Evolutionary conservation across 139 green algal genomes (phyloP).

Genomic region (Chlorella sp.): DNA sequence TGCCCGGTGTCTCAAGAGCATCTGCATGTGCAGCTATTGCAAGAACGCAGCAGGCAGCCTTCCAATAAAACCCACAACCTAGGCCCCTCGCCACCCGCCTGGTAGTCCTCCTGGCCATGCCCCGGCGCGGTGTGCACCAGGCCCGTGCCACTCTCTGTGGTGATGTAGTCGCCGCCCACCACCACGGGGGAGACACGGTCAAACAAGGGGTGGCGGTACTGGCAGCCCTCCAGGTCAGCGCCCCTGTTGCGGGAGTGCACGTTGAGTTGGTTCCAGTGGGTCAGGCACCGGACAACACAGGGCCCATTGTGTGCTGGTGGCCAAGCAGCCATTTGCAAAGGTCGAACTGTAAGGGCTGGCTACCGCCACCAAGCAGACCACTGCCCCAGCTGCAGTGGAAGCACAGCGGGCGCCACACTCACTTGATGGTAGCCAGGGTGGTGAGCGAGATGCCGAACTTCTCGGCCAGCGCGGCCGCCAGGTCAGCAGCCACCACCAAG

Average conservation of each 20-base stretch:
- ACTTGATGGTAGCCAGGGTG: constrained; percentile 63
- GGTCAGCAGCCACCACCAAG: constrained; percentile 84
- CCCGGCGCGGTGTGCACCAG: constrained; percentile 97
- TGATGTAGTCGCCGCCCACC: constrained; percentile 99
- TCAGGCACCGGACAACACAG: too few species aligned
- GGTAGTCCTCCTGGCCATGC: constrained; percentile 98
- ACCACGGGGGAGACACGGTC: constrained; percentile 85
- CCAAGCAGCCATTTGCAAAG: too few species aligned
- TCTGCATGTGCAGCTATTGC: too few species aligned
- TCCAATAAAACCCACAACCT: too few species aligned
- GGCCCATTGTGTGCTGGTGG: too few species aligned
- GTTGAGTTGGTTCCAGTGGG: too few species aligned
- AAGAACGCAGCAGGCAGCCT: too few species aligned
- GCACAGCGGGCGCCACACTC: too few species aligned
- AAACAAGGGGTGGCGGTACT: constrained; percentile 94
- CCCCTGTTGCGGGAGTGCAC: constrained; percentile 9
- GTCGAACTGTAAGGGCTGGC: too few species aligned
- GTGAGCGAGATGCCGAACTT: constrained; percentile 76
- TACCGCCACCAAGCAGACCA: too few species aligned
- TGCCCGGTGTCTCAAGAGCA: too few species aligned
- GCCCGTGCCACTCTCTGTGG: constrained; percentile 95
- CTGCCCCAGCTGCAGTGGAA: too few species aligned
- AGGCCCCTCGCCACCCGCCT: constrained; percentile 44
- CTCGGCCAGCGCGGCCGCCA: constrained; percentile 72
- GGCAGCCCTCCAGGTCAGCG: constrained; percentile 78